A percentile compares a stretch with the other conserved stretches of the same genome.
Conservation (phyloP, 768 basidiomycete species). For the Mycena galericulata region DNA sequence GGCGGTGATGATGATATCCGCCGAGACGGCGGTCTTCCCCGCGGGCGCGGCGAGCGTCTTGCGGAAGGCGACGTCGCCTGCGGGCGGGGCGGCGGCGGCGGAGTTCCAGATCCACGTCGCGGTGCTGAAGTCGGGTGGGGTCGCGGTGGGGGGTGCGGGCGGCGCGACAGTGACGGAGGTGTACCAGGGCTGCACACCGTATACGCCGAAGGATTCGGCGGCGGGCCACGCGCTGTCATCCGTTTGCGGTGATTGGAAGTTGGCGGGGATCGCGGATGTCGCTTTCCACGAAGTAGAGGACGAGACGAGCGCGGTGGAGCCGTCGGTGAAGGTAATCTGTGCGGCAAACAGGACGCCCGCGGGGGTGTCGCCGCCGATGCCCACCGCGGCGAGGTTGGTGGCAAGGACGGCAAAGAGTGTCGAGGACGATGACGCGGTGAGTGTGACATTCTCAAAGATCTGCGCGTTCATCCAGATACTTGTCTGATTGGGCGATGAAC, state of each 20-base stretch:
- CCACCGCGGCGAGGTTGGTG: conserved; percentile 37
- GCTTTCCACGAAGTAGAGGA: conserved; percentile 42
- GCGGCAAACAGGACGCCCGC: conserved; percentile 45
- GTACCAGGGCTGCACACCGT: conserved; percentile 44
- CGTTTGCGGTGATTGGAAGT: conserved; percentile 41
- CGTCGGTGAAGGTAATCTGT: conserved; percentile 42
- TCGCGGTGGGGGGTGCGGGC: conserved; percentile 12
- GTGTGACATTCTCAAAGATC: conserved; percentile 35
- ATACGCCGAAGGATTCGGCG: conserved; percentile 34
- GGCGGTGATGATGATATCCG: conserved; percentile 39
- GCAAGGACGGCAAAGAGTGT: conserved; percentile 44
- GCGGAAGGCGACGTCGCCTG: conserved; percentile 44
- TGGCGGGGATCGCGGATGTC: conserved; percentile 35
- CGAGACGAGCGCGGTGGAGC: conserved; percentile 38
- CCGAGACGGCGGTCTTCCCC: conserved; percentile 39
- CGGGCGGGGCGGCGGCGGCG: conserved; percentile 35
- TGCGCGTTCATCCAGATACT: conserved; percentile 44
- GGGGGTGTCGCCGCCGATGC: conserved; percentile 35
- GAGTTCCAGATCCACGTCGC: conserved; percentile 45
- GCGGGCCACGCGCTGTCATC: conserved; percentile 40
- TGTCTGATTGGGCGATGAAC: conserved; percentile 35
- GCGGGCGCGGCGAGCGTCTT: conserved; percentile 37
- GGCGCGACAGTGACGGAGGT: conserved; percentile 37
- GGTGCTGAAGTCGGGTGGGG: conserved; percentile 35
- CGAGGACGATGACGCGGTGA: conserved; percentile 31